Base-by-base conservation (phyloP, 2,329 filamentous ascomycete genomes). In the Trichophyton verrucosum region DNA sequence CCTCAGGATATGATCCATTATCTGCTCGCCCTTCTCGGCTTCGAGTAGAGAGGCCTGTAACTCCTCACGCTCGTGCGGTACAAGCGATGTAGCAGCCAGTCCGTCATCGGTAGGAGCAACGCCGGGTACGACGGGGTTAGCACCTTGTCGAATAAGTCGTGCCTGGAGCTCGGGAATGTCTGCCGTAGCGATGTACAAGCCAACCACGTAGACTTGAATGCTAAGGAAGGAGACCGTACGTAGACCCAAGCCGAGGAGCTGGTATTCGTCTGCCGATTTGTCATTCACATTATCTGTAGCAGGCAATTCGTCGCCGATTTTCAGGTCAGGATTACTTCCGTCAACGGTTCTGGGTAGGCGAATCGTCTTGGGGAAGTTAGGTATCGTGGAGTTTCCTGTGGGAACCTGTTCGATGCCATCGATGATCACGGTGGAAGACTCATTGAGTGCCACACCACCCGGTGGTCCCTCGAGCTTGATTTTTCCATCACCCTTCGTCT, bases 171-270 rank as follows among this genome's bases (percentile, higher is more conserved):
- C 80, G 3, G 86, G 84, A 62, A 99, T 85, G 69, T 96, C 91
- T 42, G 86, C 78, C 0, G 87, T 92, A 27, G 91, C 89, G 27
- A 97, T 81, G 76, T 99, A 99, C 68, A 95, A 84, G 15, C 92
- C 94, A 0, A 96, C 88, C 17, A 97, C 88, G 76, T 99, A 99
- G 59, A 99, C 94, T 72, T 96, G 86, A 51, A 99, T 90, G 57
- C 83, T 79, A 51, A 97, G 77, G 73, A 97, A 96, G 24, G 88
- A 95, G 36, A 99, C 94, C 0, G 87, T 91, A 60, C 94, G 84
- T 64, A 95, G 86, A 17, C 94, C 94, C 3, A 96, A 77, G 0
- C 94, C 94, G 5, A 97, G 82, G 0, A 97, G 81, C 22, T 90
- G 91, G 73, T 96, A 97, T 68, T 96, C 81, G 47, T 87, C 68